phyloP scores from a whole-genome alignment of 1,139 yeast species.

The Suhomyces terraborum region DNA sequence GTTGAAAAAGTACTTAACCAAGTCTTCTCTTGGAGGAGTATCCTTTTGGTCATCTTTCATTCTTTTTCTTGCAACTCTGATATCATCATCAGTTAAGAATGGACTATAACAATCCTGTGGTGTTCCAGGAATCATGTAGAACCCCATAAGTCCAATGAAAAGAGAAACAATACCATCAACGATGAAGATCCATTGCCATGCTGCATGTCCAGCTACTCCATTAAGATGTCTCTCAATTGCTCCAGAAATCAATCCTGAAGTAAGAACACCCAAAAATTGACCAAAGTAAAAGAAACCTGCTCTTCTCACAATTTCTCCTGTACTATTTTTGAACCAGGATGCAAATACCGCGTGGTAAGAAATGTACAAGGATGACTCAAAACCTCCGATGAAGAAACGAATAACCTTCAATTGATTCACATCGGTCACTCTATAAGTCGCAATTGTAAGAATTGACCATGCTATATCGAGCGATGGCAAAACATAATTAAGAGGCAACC shows the following conservation, averaged over 20 bases:
- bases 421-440: slow-evolving; percentile 48
- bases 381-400: slow-evolving; percentile 60
- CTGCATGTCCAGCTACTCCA: slow-evolving; percentile 50
- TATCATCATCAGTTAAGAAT: slow-evolving; percentile 61
- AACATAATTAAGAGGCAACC: slow-evolving; percentile 43
- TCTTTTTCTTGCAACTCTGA: slow-evolving; percentile 57
- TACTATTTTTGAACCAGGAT: slow-evolving; percentile 52
- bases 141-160: slow-evolving; percentile 61
- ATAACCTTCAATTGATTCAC: slow-evolving; percentile 54
- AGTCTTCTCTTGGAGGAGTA: slow-evolving; percentile 28
- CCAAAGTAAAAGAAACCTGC: slow-evolving; percentile 61
- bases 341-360: slow-evolving; percentile 61
- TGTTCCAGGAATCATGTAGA: slow-evolving; percentile 65
- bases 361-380: slow-evolving; percentile 60
- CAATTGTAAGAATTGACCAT: slow-evolving; percentile 68
- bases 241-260: slow-evolving; percentile 65
- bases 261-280: slow-evolving; percentile 58
- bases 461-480: slow-evolving; percentile 58
- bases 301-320: slow-evolving; percentile 58
- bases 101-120: slow-evolving; percentile 58
- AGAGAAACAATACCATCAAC: slow-evolving; percentile 64
- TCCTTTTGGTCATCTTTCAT: slow-evolving; percentile 44
- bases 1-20: slow-evolving; percentile 27
- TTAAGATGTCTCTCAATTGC: slow-evolving; percentile 51
- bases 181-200: slow-evolving; percentile 76